phyloP scores from a whole-genome alignment of 768 basidiomycete genomes.

The Trametopsis cervina region DNA sequence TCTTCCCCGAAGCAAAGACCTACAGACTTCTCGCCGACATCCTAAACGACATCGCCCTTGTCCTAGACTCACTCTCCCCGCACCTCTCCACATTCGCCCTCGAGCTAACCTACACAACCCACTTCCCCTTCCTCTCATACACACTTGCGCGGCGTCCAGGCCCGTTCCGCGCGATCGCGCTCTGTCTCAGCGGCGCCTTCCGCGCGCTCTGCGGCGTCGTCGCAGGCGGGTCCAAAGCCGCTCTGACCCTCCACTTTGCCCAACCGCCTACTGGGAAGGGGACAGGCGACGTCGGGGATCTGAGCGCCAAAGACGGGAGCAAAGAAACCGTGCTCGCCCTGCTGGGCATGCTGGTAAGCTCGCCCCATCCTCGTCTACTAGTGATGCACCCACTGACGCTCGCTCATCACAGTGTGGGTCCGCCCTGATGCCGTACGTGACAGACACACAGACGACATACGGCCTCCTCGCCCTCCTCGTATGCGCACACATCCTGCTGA shows the following conservation, averaged over 20 bases:
- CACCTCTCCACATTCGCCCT: constrained; percentile 31
- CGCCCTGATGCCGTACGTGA: constrained; percentile 49
- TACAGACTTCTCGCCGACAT: constrained; percentile 64
- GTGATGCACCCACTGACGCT: not conserved
- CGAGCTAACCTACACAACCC: constrained; percentile 20
- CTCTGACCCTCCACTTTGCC: constrained; percentile 61
- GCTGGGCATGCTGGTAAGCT: constrained; percentile 56
- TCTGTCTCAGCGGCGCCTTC: constrained; percentile 54
- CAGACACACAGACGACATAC: constrained; percentile 42
- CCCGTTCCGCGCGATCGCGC: constrained; percentile 35
- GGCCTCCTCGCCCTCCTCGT: constrained; percentile 44
- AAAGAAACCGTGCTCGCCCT: constrained; percentile 66
- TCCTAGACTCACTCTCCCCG: constrained; percentile 57
- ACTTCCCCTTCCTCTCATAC: not conserved
- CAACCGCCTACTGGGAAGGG: constrained; percentile 33
- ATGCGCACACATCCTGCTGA: constrained; percentile 45
- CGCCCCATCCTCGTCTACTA: not conserved
- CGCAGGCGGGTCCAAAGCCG: constrained; percentile 65
- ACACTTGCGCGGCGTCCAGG: constrained; percentile 1
- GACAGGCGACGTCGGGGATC: constrained; percentile 59
- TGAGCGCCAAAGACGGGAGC: constrained; percentile 68
- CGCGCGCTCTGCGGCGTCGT: constrained; percentile 56
- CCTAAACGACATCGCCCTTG: constrained; percentile 52
- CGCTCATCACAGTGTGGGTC: constrained; percentile 43
- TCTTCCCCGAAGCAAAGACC: constrained; percentile 64